Evolutionary conservation across 2,329 filamentous ascomycete species (phyloP).

Genomic region (Aureobasidium sp.): DNA sequence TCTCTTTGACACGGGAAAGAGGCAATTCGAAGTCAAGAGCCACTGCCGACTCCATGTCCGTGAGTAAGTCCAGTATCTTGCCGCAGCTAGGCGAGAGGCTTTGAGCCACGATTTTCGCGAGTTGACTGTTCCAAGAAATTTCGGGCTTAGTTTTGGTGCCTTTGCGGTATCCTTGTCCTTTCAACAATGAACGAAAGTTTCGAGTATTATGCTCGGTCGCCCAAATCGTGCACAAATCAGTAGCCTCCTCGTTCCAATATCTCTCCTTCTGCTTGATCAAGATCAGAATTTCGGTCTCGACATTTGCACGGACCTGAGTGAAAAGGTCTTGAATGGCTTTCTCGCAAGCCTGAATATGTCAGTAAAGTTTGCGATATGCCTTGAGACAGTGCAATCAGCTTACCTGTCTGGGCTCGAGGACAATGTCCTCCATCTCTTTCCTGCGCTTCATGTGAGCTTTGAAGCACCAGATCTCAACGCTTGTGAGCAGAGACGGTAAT

Average conservation of each 20-base stretch:
- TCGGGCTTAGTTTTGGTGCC: not conserved
- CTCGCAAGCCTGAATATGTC: not conserved
- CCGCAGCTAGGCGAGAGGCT: not conserved
- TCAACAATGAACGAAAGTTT: not conserved
- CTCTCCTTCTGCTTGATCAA: not conserved
- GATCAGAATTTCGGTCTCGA: not conserved
- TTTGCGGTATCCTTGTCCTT: not conserved
- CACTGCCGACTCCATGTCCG: not conserved
- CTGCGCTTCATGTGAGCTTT: not conserved
- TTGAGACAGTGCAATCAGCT: not conserved
- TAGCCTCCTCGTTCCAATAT: not conserved
- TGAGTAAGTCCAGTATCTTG: not conserved
- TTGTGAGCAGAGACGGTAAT: not conserved
- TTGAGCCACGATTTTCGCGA: conserved; percentile 1
- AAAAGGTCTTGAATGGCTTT: not conserved
- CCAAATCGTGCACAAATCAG: not conserved
- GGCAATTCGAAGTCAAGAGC: not conserved
- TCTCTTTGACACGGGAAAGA: not conserved
- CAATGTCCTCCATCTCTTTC: not conserved
- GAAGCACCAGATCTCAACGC: conserved; percentile 4
- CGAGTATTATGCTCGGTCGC: not conserved
- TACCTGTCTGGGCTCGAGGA: not conserved
- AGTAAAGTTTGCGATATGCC: not conserved
- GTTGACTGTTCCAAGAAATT: conserved; percentile 15
- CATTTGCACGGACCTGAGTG: not conserved